phyloP scores from a whole-genome alignment of 352 stramenopile genomes.

The Discostella stelligera region DNA sequence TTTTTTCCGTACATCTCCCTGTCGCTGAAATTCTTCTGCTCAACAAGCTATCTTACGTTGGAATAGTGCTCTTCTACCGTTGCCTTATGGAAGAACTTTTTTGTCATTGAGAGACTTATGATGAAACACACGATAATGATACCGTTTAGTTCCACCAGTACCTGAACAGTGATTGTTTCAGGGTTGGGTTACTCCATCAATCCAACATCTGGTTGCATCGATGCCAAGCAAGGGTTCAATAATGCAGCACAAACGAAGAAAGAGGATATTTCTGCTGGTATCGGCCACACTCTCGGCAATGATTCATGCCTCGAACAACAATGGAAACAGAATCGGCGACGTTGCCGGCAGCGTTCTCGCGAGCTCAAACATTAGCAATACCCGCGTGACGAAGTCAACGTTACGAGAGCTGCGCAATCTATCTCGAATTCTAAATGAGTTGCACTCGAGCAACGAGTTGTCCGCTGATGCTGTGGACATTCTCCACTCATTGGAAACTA shows the following conservation, averaged over 20 bases:
- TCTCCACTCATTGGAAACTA: neutral
- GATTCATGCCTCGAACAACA: constrained; percentile 7
- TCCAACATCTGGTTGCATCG: neutral
- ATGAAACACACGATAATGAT: no score
- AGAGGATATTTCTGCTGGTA: neutral
- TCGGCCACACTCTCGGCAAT: neutral
- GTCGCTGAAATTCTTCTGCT: no score
- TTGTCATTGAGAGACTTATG: no score
- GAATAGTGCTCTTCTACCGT: no score
- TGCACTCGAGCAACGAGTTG: neutral
- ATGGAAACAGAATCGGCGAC: neutral
- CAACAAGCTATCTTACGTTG: no score
- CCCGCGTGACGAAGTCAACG: neutral
- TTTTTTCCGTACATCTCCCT: no score
- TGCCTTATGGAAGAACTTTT: no score
- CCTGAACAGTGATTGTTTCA: no score
- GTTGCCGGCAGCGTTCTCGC: neutral
- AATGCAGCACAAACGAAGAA: constrained; percentile 1
- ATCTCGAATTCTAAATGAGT: neutral
- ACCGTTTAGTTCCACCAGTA: no score
- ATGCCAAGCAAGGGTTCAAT: neutral
- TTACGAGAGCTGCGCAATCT: neutral
- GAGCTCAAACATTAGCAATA: no score
- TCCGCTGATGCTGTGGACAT: neutral
- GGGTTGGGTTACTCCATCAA: no score